Conservation (phyloP, 1,139 yeast genomes). For the Blastobotrys indianensis region DNA sequence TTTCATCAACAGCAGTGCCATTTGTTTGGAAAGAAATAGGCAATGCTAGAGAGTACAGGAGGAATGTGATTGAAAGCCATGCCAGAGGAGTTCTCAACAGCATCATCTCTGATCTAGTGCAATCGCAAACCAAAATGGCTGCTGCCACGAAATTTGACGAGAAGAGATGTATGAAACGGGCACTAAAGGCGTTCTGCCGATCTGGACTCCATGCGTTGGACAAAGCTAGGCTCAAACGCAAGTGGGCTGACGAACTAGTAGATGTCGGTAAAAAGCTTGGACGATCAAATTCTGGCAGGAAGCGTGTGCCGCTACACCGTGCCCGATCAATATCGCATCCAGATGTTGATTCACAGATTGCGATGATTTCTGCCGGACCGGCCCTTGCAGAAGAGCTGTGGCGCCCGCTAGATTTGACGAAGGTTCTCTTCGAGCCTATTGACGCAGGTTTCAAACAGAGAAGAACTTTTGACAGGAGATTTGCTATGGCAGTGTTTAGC, state of each 20-base stretch:
- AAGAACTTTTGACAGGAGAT: conserved; percentile 17
- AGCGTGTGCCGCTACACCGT: not conserved
- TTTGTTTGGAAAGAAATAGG: conserved; percentile 35
- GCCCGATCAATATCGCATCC: conserved; percentile 30
- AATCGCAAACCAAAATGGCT: conserved; percentile 39
- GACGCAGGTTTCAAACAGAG: conserved; percentile 11
- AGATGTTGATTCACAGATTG: conserved; percentile 9
- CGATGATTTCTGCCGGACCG: conserved; percentile 3
- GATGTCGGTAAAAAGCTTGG: conserved; percentile 24
- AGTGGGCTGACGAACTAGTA: conserved; percentile 21
- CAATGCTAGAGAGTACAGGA: conserved; percentile 34
- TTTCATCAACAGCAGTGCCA: conserved; percentile 28
- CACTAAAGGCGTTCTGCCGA: conserved; percentile 23
- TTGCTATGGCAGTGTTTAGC: conserved; percentile 21
- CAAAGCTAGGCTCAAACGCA: conserved; percentile 19
- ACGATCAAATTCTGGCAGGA: conserved; percentile 13
- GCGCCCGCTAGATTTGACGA: conserved; percentile 21
- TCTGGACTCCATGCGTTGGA: conserved; percentile 21
- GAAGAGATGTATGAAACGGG: conserved; percentile 28
- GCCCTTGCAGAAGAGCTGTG: conserved; percentile 18
- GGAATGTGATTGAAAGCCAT: conserved; percentile 36
- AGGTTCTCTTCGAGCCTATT: no score
- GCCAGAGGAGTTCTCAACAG: conserved; percentile 50
- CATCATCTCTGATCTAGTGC: conserved; percentile 52
- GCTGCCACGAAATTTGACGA: conserved; percentile 38